phyloP scores from a whole-genome alignment of 2,329 filamentous ascomycete genomes.

The Elsinoe batatas region DNA sequence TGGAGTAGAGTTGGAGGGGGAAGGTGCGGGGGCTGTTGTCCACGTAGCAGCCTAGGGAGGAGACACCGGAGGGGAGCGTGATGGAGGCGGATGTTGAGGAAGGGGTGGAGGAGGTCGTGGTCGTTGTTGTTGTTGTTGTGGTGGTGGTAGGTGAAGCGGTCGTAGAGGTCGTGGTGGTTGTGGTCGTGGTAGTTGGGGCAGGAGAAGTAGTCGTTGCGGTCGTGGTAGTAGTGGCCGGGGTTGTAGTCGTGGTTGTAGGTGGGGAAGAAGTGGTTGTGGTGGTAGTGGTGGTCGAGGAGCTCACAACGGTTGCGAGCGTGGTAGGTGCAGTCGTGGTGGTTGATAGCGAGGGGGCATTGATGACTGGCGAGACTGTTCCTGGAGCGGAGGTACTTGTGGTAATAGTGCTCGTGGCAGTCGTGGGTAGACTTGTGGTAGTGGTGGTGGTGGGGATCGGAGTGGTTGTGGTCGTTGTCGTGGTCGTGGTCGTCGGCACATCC shows the following conservation, averaged over 20 bases:
- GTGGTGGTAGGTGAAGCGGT: slow-evolving; percentile 3
- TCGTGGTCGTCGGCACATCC: background rate
- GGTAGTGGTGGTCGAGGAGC: slow-evolving; percentile 13
- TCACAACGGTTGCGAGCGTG: background rate
- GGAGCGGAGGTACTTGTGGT: slow-evolving; percentile 3
- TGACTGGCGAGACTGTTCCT: background rate
- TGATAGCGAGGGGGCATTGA: slow-evolving; percentile 5
- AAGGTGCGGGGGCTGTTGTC: slow-evolving; percentile 21
- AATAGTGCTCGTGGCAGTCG: slow-evolving; percentile 8
- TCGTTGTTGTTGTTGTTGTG: slow-evolving; percentile 8
- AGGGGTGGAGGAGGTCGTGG: slow-evolving; percentile 12
- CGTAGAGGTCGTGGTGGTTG: slow-evolving; percentile 11
- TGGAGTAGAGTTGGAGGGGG: slow-evolving; percentile 16
- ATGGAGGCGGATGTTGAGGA: slow-evolving; percentile 12
- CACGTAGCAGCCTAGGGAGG: slow-evolving; percentile 23
- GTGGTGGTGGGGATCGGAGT: background rate
- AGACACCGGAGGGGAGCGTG: slow-evolving; percentile 15
- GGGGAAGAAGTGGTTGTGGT: slow-evolving; percentile 16
- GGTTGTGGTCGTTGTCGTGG: background rate
- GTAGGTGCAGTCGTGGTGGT: slow-evolving; percentile 12
- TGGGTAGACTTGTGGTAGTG: background rate
- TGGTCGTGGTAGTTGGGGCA: background rate
- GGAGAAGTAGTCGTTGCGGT: slow-evolving; percentile 7
- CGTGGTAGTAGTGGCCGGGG: slow-evolving; percentile 7
- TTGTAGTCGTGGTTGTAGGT: slow-evolving; percentile 8